A percentile compares a stretch with the other conserved stretches of the same genome.
Evolutionary conservation across 2,329 filamentous ascomycete genomes (phyloP).

Genomic region (Fusarium sulawesiense): DNA sequence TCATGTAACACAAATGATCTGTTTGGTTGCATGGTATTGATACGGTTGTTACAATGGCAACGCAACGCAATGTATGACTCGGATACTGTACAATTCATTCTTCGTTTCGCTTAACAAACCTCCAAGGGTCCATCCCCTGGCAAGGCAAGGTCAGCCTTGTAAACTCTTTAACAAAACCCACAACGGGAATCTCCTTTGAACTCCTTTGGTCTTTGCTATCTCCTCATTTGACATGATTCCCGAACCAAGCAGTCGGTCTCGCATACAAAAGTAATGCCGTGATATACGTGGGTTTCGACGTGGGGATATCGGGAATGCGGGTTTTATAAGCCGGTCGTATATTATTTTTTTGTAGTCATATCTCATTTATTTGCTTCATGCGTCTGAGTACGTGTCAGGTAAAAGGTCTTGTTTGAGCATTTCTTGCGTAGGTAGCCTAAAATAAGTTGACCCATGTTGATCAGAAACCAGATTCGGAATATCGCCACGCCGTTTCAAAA

Average conservation of each 20-base stretch:
- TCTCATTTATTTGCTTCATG: constrained; percentile 4
- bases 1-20: constrained; percentile 11
- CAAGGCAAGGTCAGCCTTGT: background rate
- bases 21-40: background rate
- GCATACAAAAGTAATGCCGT: background rate
- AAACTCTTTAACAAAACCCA: background rate
- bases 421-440: background rate
- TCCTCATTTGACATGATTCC: background rate
- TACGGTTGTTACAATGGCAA: no score
- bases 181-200: constrained; percentile 3
- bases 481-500: constrained; percentile 4
- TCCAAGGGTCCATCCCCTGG: background rate
- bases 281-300: background rate
- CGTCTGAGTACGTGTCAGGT: background rate
- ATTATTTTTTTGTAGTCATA: background rate
- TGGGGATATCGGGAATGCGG: background rate
- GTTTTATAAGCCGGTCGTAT: background rate
- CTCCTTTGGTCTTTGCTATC: background rate
- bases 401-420: background rate
- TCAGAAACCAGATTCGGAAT: background rate
- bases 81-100: constrained; percentile 5
- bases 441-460: background rate
- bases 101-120: constrained; percentile 2
- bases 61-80: background rate
- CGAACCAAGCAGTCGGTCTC: constrained; percentile 9